Evolutionary conservation across 2,329 filamentous ascomycete genomes (phyloP).

Genomic region (Trichoderma sp.): DNA sequence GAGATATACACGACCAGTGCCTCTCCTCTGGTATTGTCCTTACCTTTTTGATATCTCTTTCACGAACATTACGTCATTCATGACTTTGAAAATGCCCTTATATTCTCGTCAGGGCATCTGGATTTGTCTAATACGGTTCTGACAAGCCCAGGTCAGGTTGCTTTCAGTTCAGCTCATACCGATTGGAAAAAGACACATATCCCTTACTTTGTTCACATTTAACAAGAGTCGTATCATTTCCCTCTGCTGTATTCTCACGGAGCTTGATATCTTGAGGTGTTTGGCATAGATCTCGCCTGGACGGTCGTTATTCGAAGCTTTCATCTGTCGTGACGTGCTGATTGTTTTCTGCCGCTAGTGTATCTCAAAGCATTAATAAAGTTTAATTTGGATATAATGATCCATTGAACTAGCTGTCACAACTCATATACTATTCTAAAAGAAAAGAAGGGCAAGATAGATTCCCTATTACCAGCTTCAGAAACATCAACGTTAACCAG

Average conservation of each 20-base stretch:
- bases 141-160: background rate
- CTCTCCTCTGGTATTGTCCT: too few species aligned
- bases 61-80: background rate
- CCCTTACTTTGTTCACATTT: background rate
- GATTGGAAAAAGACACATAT: background rate
- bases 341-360: background rate
- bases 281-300: background rate
- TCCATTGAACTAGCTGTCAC: too few species aligned
- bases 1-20: too few species aligned
- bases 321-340: background rate
- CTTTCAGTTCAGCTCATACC: background rate
- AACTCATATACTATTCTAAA: too few species aligned
- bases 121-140: background rate
- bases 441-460: background rate
- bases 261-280: background rate
- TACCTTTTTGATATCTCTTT: background rate
- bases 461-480: background rate
- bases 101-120: background rate
- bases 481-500: background rate
- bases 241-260: background rate
- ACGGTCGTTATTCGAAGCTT: background rate
- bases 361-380: background rate
- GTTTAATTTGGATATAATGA: too few species aligned
- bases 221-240: background rate
- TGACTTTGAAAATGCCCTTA: background rate